Conservation (phyloP, 306 rosid genomes). For the Cucurbita argyrosperma region DNA sequence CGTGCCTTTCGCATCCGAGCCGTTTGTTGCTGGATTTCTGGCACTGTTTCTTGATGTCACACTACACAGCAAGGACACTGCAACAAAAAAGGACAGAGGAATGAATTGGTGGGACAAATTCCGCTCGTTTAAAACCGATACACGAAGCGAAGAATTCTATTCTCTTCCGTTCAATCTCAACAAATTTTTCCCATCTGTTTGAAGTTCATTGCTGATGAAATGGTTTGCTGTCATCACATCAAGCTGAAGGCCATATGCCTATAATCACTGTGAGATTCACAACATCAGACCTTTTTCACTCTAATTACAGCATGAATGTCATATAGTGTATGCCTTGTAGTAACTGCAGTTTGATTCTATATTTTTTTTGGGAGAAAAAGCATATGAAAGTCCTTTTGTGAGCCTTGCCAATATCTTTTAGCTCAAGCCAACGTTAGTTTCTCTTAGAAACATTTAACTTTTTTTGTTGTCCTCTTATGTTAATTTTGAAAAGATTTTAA, state of each 20-base stretch:
- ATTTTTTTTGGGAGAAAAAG: background rate
- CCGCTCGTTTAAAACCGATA: slow-evolving; percentile 57
- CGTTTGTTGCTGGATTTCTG: slow-evolving; percentile 64
- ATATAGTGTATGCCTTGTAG: background rate
- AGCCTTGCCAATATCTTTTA: background rate
- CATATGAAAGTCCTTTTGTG: background rate
- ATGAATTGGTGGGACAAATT: slow-evolving; percentile 86
- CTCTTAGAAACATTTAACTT: background rate
- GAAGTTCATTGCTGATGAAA: slow-evolving; percentile 1
- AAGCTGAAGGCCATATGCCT: background rate
- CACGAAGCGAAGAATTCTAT: slow-evolving; percentile 81
- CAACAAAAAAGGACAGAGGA: slow-evolving; percentile 63
- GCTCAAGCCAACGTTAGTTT: background rate
- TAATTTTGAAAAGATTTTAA: background rate
- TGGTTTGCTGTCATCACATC: background rate
- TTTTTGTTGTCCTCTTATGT: background rate
- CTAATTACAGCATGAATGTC: background rate
- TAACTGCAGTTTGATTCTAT: background rate
- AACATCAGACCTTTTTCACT: background rate
- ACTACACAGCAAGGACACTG: slow-evolving; percentile 47
- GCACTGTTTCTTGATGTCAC: slow-evolving; percentile 61
- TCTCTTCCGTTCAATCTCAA: slow-evolving; percentile 82
- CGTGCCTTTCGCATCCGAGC: slow-evolving; percentile 70
- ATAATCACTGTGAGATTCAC: background rate
- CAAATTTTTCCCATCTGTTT: slow-evolving; percentile 90